Evolutionary conservation across 139 green algal genomes (phyloP), one percentile per base, ranked within the genome.

Genomic region (Bryopsis sp.): DNA sequence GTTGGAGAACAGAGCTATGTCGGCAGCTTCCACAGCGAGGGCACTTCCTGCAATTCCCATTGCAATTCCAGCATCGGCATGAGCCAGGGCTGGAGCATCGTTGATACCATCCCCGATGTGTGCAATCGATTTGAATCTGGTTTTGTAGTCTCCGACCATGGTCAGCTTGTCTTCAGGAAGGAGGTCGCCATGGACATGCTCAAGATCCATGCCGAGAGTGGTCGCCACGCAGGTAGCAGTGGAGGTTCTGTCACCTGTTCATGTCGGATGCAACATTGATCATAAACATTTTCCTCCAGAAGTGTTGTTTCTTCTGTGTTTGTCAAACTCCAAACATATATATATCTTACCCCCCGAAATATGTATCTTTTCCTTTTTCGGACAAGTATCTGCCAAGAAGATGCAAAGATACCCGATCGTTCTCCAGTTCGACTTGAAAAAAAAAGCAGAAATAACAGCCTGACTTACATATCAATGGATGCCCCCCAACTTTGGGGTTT

Each of bases 81-180:
- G 68, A 28, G 85, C 84, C 7, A 95, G 70, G 1, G 90, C 90
- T 0, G 87, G 75, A 2, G 90, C 83, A 65, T 96, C 90, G 71
- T 96, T 96, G 29, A 96, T 81, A 43, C 90, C 90, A 34, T 96
- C 90, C 0, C 90, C 90, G 2, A 96, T 84, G 85, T 96, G 94
- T 7, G 82, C 88, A 31, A 96, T 32, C 5, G 15, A 32, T 28
- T 26, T 32, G 39, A 61, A 15, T 36, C 19, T 28, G 15, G 15
- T 28, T 61, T 26, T 22, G 33, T 33, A 28, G 19, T 61, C 6
- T 6, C 33, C 24, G 6, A 61, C 6, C 6, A 28, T 28, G 50
- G 15, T 26, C 5, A 31, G 5, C 19, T 67, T 67, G 11, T 67
- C 59, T 67, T 67, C 59, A 47, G 59, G 59, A 15, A 67, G 7